Percentiles rank a stretch among this genome's conserved stretches.
These are phyloP conservation scores for Aureobasidium sp. DNA, from an alignment of 2,329 filamentous ascomycete species.

Conservation along the genomic window DNA sequence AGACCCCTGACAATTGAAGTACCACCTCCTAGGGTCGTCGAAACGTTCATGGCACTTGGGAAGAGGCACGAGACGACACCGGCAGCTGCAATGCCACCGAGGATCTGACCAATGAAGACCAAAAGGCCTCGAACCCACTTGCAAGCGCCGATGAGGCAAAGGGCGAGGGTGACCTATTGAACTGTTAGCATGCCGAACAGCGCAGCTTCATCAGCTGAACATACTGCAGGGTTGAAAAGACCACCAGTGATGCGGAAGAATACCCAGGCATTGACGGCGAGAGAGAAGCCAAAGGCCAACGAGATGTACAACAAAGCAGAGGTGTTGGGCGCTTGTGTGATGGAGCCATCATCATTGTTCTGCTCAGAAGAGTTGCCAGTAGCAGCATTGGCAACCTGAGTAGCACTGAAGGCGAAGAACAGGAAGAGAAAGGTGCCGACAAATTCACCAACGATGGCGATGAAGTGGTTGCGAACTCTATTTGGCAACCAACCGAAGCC, in stretches of 20 bases:
- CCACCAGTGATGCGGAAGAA: slow-evolving; percentile 39
- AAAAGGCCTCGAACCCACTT: slow-evolving; percentile 38
- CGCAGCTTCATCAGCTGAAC: background rate
- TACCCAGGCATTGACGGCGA: slow-evolving; percentile 40
- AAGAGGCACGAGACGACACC: slow-evolving; percentile 40
- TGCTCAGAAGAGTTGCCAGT: slow-evolving; percentile 19
- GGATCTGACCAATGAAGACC: slow-evolving; percentile 40
- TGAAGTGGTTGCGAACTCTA: slow-evolving; percentile 33
- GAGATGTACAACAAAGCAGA: slow-evolving; percentile 33
- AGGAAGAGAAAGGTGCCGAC: slow-evolving; percentile 42
- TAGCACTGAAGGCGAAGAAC: slow-evolving; percentile 35
- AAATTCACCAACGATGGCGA: slow-evolving; percentile 39
- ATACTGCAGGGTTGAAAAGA: slow-evolving; percentile 30
- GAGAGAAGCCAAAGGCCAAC: slow-evolving; percentile 37
- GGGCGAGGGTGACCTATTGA: slow-evolving; percentile 39
- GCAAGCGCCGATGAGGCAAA: slow-evolving; percentile 43
- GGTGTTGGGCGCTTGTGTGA: slow-evolving; percentile 30
- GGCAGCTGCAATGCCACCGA: slow-evolving; percentile 40
- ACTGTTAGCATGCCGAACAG: background rate
- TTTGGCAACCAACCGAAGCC: slow-evolving; percentile 40
- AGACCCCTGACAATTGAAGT: slow-evolving; percentile 41
- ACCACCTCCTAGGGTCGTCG: slow-evolving; percentile 36
- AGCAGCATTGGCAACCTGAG: slow-evolving; percentile 35
- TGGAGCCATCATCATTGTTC: slow-evolving; percentile 19
- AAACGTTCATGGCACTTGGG: slow-evolving; percentile 40